These are phyloP conservation scores for Podaxis sp. DNA, from an alignment of 768 basidiomycete species.

Conservation along the genomic window DNA sequence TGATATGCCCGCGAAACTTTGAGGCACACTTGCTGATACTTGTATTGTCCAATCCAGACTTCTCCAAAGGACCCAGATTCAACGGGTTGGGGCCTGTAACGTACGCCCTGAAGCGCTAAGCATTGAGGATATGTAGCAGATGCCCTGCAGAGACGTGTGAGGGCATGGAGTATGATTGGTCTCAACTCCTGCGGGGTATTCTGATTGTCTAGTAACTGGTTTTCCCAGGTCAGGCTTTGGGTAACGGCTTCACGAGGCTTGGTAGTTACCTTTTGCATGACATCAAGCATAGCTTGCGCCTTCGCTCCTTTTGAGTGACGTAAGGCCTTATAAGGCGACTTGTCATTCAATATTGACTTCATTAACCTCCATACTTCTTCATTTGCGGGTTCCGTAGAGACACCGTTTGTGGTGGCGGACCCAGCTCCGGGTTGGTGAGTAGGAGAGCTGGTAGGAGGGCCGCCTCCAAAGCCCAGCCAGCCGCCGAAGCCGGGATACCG, in stretches of 20 bases:
- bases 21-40: conserved; percentile 5
- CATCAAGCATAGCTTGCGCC: neutral
- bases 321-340: neutral
- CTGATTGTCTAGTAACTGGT: neutral
- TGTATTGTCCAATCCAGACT: conserved; percentile 4
- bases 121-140: conserved; percentile 6
- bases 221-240: neutral
- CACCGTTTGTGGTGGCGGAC: neutral
- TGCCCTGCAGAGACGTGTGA: neutral
- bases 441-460: too few species aligned
- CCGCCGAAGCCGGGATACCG: too few species aligned
- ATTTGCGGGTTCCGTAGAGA: neutral
- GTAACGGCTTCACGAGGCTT: neutral
- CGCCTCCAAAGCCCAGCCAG: too few species aligned
- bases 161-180: neutral
- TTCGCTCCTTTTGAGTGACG: neutral
- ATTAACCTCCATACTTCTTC: neutral
- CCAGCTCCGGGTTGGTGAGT: neutral
- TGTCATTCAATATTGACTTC: neutral
- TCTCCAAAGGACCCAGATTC: conserved; percentile 6
- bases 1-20: conserved; percentile 18
- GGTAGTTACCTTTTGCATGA: neutral
- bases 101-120: neutral
- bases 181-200: neutral
- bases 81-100: neutral